A percentile compares a stretch with the other conserved stretches of the same genome.
Conservation (phyloP, 805 yeast genomes). For the Ogataea angusta region DNA sequence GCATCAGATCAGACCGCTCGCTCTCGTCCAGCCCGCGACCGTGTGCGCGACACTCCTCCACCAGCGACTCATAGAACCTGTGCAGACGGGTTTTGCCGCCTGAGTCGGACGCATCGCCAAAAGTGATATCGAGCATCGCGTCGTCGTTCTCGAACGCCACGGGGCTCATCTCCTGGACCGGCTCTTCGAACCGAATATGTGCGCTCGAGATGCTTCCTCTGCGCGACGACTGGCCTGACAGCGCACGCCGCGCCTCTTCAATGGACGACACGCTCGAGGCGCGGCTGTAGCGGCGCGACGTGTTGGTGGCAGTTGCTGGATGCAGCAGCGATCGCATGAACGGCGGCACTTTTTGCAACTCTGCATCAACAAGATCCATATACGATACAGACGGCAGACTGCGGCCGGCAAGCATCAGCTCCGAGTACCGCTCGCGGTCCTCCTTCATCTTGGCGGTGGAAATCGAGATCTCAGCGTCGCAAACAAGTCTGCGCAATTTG, state of each 20-base stretch:
- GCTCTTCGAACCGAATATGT: slow-evolving; percentile 10
- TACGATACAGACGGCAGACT: not conserved
- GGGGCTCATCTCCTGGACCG: slow-evolving; percentile 3
- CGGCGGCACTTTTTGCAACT: slow-evolving; percentile 8
- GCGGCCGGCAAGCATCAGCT: slow-evolving; percentile 7
- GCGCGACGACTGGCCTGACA: slow-evolving; percentile 12
- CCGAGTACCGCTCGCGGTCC: slow-evolving; percentile 14
- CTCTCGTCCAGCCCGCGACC: slow-evolving; percentile 4
- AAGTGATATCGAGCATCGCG: slow-evolving; percentile 22
- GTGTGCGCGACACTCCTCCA: slow-evolving; percentile 2
- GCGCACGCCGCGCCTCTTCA: slow-evolving; percentile 27
- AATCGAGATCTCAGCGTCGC: slow-evolving; percentile 16
- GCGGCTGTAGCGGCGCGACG: slow-evolving; percentile 13
- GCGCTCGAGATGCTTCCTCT: slow-evolving; percentile 15
- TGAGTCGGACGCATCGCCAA: slow-evolving; percentile 10
- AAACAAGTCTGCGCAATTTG: slow-evolving; percentile 10
- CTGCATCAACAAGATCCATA: not conserved
- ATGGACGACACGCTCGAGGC: slow-evolving; percentile 28
- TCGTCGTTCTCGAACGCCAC: slow-evolving; percentile 18
- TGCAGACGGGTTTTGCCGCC: not conserved
- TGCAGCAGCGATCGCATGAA: slow-evolving; percentile 10
- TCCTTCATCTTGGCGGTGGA: slow-evolving; percentile 16
- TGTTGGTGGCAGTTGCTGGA: not conserved
- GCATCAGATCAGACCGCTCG: slow-evolving; percentile 9
- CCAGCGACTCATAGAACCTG: slow-evolving; percentile 7